Percentiles rank a stretch among this genome's conserved stretches.
Conservation (phyloP, 164 flowering plant species). For the Paratinospora sagittata region DNA sequence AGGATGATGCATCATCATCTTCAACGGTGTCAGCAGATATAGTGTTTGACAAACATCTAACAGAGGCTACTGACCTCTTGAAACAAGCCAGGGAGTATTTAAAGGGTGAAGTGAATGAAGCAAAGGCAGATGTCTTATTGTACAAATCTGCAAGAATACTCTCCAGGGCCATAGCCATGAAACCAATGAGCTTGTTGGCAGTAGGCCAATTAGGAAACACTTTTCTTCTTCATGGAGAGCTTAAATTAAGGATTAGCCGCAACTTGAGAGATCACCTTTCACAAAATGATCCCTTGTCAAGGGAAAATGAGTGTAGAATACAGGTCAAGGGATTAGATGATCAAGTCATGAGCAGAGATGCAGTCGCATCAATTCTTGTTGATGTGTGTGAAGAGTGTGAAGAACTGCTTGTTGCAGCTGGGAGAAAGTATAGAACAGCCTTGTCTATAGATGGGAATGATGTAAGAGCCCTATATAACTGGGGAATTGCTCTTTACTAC, state of each 20-base stretch:
- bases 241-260: constrained; percentile 65
- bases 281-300: constrained; percentile 25
- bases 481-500: constrained; percentile 93
- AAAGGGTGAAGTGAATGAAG: constrained; percentile 36
- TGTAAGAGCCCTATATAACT: constrained; percentile 74
- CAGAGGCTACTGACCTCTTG: constrained; percentile 55
- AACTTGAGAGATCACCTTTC: constrained; percentile 56
- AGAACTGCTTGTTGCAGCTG: constrained; percentile 84
- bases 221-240: constrained; percentile 83
- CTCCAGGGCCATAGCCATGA: constrained; percentile 57
- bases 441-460: constrained; percentile 80
- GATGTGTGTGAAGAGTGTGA: constrained; percentile 91
- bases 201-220: constrained; percentile 90
- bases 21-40: constrained; percentile 50
- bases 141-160: constrained; percentile 56
- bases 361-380: constrained; percentile 48
- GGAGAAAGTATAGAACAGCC: constrained; percentile 72
- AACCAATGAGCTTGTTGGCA: constrained; percentile 83
- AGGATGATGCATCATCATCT: constrained; percentile 32
- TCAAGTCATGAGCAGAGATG: constrained; percentile 34
- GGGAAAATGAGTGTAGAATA: constrained; percentile 19
- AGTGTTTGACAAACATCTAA: constrained; percentile 44
- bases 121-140: constrained; percentile 43
- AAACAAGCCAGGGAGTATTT: constrained; percentile 59
- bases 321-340: constrained; percentile 23